Conservation (phyloP, 2,329 filamentous ascomycete genomes). For the Pseudogymnoascus sp. region DNA sequence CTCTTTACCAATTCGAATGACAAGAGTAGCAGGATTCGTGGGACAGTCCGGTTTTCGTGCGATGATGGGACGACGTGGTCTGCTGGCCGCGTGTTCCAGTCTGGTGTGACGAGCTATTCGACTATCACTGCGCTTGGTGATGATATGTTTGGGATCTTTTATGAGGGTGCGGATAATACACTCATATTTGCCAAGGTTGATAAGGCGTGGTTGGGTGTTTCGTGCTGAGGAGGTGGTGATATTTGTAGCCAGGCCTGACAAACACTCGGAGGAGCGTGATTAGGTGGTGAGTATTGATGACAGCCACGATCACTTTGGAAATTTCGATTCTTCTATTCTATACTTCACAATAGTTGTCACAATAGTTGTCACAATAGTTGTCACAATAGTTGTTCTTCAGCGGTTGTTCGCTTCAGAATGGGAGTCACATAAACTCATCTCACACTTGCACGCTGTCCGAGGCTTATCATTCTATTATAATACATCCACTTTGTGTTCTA, state of each 20-base stretch:
- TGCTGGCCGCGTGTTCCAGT: background rate
- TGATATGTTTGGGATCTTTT: background rate
- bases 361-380: background rate
- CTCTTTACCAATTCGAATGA: background rate
- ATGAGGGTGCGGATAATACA: background rate
- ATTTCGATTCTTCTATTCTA: background rate
- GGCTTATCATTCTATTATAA: too few relatives aligned
- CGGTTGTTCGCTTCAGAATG: background rate
- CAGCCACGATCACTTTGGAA: background rate
- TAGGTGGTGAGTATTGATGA: background rate
- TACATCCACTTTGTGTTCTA: too few relatives aligned
- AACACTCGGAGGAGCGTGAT: background rate
- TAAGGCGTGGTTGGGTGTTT: background rate
- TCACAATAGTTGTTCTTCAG: background rate
- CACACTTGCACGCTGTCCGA: too few relatives aligned
- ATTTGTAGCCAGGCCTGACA: background rate
- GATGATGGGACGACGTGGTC: constrained; percentile 2
- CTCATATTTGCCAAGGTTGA: background rate
- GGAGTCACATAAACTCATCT: background rate
- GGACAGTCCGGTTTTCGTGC: background rate
- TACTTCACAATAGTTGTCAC: background rate
- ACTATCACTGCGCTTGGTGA: background rate
- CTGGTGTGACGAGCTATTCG: background rate
- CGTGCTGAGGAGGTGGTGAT: background rate
- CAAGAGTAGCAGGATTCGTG: background rate